These are phyloP conservation scores for Alternaria rosae DNA, from an alignment of 2,329 filamentous ascomycete species.

Conservation along the genomic window DNA sequence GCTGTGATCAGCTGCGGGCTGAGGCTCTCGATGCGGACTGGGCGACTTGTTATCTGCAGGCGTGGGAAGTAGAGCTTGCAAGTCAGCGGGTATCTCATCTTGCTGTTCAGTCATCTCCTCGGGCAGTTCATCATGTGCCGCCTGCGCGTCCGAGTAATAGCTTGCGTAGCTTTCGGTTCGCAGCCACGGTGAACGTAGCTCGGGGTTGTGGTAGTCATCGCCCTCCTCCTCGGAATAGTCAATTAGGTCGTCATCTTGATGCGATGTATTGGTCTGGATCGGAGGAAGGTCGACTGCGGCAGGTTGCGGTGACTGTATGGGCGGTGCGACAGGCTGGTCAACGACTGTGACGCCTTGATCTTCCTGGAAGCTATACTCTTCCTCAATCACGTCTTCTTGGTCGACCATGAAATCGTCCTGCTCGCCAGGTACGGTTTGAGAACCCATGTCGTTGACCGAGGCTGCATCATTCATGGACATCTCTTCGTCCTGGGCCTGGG, in stretches of 20 bases:
- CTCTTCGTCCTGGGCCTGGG: constrained; percentile 53
- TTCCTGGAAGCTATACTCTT: constrained; percentile 29
- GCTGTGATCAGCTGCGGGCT: neutral
- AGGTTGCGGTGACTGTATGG: constrained; percentile 4
- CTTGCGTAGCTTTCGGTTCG: constrained; percentile 2
- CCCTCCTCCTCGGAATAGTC: constrained; percentile 48
- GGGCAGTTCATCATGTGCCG: constrained; percentile 1
- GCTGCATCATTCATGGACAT: constrained; percentile 63
- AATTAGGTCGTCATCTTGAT: constrained; percentile 40
- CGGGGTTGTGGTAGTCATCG: constrained; percentile 15
- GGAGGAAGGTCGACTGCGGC: neutral
- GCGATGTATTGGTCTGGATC: neutral
- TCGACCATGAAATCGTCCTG: constrained; percentile 51
- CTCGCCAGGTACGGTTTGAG: constrained; percentile 23
- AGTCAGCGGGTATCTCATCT: constrained; percentile 15
- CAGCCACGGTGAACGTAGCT: constrained; percentile 2
- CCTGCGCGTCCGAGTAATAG: neutral
- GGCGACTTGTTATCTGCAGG: constrained; percentile 3
- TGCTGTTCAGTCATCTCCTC: constrained; percentile 6
- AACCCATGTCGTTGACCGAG: constrained; percentile 33
- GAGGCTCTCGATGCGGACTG: constrained; percentile 2
- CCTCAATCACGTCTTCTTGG: constrained; percentile 41
- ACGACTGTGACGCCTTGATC: constrained; percentile 14
- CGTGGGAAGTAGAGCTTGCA: constrained; percentile 11
- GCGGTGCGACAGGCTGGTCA: constrained; percentile 9